phyloP scores from a whole-genome alignment of 768 basidiomycete species.

The Lanmaoa rubissima region DNA sequence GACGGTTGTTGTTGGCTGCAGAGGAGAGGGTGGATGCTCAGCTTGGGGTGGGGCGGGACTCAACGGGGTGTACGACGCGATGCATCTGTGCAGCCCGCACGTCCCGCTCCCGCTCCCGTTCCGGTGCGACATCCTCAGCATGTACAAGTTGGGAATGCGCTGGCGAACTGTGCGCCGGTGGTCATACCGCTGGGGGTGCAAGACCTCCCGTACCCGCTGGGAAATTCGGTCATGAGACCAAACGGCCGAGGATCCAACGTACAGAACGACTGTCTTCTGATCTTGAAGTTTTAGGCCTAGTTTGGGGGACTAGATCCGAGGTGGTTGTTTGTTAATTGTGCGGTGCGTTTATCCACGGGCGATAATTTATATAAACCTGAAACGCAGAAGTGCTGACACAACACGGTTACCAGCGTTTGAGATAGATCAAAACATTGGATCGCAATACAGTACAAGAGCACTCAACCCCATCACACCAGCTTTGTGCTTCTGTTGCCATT shows the following conservation, averaged over 20 bases:
- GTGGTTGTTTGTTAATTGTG: background rate
- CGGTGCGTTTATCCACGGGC: background rate
- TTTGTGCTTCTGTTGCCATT: background rate
- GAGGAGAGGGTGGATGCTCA: constrained; percentile 42
- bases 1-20: constrained; percentile 37
- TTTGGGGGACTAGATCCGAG: background rate
- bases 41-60: constrained; percentile 32
- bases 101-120: background rate
- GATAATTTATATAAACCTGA: background rate
- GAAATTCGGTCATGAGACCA: too few species aligned
- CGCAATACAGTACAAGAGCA: too few species aligned
- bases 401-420: too few species aligned
- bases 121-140: background rate
- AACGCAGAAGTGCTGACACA: background rate
- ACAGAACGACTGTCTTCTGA: too few species aligned
- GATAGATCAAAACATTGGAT: too few species aligned
- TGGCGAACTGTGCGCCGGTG: background rate
- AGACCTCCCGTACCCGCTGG: background rate
- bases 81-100: constrained; percentile 15
- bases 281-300: too few species aligned
- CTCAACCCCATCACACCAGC: background rate
- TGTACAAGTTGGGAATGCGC: background rate
- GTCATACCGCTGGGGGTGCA: background rate
- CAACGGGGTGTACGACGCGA: constrained; percentile 33
- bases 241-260: too few species aligned